phyloP scores from a whole-genome alignment of 2,329 filamentous ascomycete genomes.

The Eutypella sp. region DNA sequence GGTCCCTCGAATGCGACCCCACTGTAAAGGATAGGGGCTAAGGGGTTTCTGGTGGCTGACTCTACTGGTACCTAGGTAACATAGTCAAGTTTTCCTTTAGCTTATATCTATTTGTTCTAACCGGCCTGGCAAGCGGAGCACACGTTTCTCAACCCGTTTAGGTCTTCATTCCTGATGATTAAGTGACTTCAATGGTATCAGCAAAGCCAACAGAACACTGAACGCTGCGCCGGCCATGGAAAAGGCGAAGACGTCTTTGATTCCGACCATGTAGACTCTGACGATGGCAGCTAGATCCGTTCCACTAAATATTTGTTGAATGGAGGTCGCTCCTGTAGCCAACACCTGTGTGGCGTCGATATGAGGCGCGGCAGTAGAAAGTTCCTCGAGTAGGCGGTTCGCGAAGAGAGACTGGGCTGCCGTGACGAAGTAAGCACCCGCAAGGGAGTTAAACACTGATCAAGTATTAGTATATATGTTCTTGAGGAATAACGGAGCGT shows the following conservation, averaged over 20 bases:
- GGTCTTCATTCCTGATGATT: neutral
- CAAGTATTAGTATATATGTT: neutral
- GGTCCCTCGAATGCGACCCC: no score
- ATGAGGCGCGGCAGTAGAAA: slow-evolving; percentile 18
- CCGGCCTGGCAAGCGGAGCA: no score
- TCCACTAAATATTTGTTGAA: slow-evolving; percentile 39
- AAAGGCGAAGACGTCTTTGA: slow-evolving; percentile 52
- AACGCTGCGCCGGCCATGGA: neutral
- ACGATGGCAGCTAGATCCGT: slow-evolving; percentile 43
- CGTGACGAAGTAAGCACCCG: slow-evolving; percentile 35
- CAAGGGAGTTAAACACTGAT: slow-evolving; percentile 14
- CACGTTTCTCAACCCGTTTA: neutral
- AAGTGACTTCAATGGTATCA: neutral
- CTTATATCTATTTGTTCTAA: no score
- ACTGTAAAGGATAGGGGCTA: no score
- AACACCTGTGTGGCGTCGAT: slow-evolving; percentile 23
- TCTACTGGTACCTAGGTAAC: no score
- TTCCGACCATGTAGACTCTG: slow-evolving; percentile 49
- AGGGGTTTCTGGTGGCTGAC: no score
- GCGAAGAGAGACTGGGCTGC: slow-evolving; percentile 31
- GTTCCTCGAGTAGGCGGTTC: slow-evolving; percentile 23
- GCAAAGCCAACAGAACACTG: neutral
- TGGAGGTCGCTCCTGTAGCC: slow-evolving; percentile 37
- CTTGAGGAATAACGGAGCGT: neutral
- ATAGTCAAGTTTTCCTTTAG: no score